Conservation (phyloP, 139 green algal genomes). For the Coelastrella sp. region DNA sequence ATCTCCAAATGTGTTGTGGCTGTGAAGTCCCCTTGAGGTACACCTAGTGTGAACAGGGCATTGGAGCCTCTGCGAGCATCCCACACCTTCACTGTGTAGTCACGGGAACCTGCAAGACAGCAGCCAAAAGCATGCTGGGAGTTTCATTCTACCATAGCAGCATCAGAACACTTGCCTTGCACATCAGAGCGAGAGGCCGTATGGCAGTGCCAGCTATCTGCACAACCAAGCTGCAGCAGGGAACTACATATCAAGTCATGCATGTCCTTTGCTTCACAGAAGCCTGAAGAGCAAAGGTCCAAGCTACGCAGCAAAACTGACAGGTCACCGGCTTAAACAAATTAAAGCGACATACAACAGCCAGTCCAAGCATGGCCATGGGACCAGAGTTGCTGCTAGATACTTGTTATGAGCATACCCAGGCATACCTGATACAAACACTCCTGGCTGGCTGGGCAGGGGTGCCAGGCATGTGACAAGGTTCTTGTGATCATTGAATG, state of each 20-base stretch:
- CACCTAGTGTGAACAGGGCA: constrained; percentile 22
- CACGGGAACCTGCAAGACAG: constrained; percentile 11
- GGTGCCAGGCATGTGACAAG: constrained; percentile 38
- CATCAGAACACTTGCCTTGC: neutral
- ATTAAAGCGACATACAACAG: neutral
- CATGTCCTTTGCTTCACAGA: no score
- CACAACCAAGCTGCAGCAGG: no score
- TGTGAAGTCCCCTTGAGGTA: neutral
- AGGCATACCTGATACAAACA: constrained; percentile 35
- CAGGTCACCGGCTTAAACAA: no score
- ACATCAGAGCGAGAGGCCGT: no score
- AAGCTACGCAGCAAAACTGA: no score
- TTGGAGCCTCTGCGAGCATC: constrained; percentile 3
- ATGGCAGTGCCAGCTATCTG: no score
- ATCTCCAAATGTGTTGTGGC: constrained; percentile 14
- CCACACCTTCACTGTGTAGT: constrained; percentile 41
- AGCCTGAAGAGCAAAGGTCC: no score
- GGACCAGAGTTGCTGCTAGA: neutral
- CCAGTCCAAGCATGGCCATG: no score
- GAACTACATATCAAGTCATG: no score
- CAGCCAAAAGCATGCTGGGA: neutral
- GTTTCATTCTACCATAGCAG: neutral
- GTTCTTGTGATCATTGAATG: constrained; percentile 31
- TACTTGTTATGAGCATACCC: no score
- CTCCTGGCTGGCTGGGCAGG: neutral